phyloP scores from a whole-genome alignment of 768 basidiomycete genomes.

The Mycena amicta region DNA sequence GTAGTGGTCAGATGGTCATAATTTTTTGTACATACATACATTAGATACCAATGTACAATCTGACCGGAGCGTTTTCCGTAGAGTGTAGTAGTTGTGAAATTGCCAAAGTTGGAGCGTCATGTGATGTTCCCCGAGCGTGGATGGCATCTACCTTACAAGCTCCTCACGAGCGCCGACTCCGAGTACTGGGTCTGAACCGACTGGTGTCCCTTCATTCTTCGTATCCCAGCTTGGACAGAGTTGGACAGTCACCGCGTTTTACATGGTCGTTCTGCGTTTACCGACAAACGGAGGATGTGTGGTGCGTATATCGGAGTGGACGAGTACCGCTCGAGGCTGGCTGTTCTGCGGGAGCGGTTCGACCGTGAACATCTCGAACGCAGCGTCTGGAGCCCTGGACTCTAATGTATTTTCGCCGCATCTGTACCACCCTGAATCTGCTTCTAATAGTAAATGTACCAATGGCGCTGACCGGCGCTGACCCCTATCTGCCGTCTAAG shows the following conservation, averaged over 20 bases:
- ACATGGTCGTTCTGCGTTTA: constrained; percentile 91
- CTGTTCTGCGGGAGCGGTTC: constrained; percentile 66
- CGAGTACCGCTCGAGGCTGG: constrained; percentile 83
- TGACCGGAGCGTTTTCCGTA: too few relatives aligned
- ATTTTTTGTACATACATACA: too few relatives aligned
- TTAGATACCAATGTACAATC: too few relatives aligned
- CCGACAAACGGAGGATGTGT: constrained; percentile 88
- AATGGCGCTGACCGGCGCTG: too few relatives aligned
- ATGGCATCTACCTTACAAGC: too few relatives aligned
- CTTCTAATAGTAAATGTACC: too few relatives aligned
- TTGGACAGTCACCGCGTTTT: constrained; percentile 95
- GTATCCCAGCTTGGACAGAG: constrained; percentile 48
- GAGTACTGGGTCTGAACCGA: constrained; percentile 82
- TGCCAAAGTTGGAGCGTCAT: too few relatives aligned
- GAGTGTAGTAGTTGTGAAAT: too few relatives aligned
- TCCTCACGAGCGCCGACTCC: constrained; percentile 77
- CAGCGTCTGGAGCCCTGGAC: constrained; percentile 58
- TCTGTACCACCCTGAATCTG: not conserved
- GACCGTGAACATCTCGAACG: constrained; percentile 40
- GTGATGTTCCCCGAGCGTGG: too few relatives aligned
- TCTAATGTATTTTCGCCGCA: constrained; percentile 32
- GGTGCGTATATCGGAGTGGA: constrained; percentile 94
- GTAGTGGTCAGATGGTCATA: too few relatives aligned
- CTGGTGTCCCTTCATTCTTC: not conserved
- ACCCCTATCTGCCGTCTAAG: too few relatives aligned